phyloP scores from a whole-genome alignment of 2,329 filamentous ascomycete genomes.

The Fusarium sp. region DNA sequence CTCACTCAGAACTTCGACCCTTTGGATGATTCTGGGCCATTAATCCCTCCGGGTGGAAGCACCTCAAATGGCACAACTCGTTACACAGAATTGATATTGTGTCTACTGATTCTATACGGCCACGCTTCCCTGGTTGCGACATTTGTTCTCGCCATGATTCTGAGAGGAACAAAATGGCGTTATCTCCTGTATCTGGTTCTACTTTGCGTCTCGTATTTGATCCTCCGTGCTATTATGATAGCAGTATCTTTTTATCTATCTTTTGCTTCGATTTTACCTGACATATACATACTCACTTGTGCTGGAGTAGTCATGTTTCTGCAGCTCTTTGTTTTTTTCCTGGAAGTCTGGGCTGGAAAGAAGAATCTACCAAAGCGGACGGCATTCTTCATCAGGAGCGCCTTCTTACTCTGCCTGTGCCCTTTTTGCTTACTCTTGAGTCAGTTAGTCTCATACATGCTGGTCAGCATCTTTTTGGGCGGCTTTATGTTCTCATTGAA shows the following conservation, averaged over 20 bases:
- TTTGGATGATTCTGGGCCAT: too few relatives aligned
- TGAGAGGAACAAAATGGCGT: not conserved
- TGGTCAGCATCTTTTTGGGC: rapidly evolving
- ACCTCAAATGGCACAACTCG: too few relatives aligned
- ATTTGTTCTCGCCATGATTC: rapidly evolving
- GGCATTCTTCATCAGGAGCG: not conserved
- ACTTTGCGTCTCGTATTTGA: not conserved
- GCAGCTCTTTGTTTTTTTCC: rapidly evolving
- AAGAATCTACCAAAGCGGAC: rapidly evolving
- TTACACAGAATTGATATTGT: too few relatives aligned
- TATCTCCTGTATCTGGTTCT: rapidly evolving
- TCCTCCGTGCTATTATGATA: not conserved
- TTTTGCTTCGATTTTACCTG: too few relatives aligned
- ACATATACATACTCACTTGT: not conserved
- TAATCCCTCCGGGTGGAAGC: too few relatives aligned
- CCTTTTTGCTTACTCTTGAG: rapidly evolving
- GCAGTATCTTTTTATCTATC: too few relatives aligned
- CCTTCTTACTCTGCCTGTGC: rapidly evolving
- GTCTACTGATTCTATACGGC: too few relatives aligned
- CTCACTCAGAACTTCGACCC: not conserved
- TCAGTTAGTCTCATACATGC: rapidly evolving
- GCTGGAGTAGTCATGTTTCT: rapidly evolving
- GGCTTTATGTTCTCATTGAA: not conserved
- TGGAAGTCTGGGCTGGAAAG: not conserved
- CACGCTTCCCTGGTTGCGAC: not conserved